A percentile compares a stretch with the other conserved stretches of the same genome.
These are phyloP conservation scores for Xylariomycetidae sp. DNA, from an alignment of 2,329 filamentous ascomycete species.

Conservation along the genomic window DNA sequence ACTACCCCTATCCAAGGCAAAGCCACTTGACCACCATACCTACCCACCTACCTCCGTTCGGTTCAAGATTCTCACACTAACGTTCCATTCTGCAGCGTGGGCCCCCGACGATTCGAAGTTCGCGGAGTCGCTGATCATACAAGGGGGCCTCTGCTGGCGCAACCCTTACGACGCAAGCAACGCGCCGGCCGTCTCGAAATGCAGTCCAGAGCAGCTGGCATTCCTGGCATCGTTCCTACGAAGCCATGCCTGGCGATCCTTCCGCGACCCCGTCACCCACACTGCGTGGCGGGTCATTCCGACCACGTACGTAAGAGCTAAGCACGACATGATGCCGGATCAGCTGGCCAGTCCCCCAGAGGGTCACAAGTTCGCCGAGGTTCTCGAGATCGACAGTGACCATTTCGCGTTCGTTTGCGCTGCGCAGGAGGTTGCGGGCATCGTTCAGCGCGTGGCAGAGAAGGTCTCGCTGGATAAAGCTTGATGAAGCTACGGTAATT, in stretches of 20 bases:
- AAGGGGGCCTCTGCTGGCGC: constrained; percentile 9
- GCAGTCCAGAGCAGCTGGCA: constrained; percentile 5
- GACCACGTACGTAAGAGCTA: constrained; percentile 9
- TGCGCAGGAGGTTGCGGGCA: constrained; percentile 7
- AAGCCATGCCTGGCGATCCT: constrained; percentile 9
- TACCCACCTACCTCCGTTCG: no score
- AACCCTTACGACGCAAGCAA: constrained; percentile 2
- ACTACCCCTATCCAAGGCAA: no score
- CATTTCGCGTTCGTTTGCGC: constrained; percentile 12
- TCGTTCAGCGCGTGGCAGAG: constrained; percentile 7
- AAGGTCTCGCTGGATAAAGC: constrained; percentile 2
- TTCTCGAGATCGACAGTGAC: constrained; percentile 10
- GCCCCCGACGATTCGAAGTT: constrained; percentile 5
- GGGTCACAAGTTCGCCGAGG: constrained; percentile 12
- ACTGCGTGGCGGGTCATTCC: constrained; percentile 11
- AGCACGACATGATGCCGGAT: constrained; percentile 9
- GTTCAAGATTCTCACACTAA: no score
- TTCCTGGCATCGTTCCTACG: constrained; percentile 4
- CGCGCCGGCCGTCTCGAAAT: constrained; percentile 4
- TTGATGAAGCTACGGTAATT: no score
- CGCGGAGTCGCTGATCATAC: constrained; percentile 2
- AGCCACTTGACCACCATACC: no score
- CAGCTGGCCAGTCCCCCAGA: constrained; percentile 8
- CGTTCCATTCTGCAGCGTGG: no score
- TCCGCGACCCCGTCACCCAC: constrained; percentile 8